phyloP scores from a whole-genome alignment of 768 basidiomycete genomes.

The Tulasnella sp. region DNA sequence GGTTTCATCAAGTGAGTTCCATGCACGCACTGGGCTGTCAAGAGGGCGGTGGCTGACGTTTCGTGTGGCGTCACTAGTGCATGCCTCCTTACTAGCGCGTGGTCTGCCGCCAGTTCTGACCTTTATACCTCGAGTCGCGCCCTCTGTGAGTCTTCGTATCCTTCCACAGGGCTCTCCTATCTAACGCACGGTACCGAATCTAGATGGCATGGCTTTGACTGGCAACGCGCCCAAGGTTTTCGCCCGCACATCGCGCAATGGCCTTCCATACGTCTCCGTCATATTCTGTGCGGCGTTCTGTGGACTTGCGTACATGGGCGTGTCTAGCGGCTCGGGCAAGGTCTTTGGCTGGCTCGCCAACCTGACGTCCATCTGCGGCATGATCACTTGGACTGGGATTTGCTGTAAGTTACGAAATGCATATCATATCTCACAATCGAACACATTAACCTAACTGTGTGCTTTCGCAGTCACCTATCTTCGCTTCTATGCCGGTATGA shows the following conservation, averaged over 20 bases:
- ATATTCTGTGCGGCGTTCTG: constrained; percentile 65
- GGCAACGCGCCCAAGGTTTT: constrained; percentile 85
- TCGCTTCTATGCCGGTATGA: constrained; percentile 81
- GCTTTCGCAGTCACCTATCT: constrained; percentile 54
- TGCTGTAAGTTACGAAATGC: constrained; percentile 33
- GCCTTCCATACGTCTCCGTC: constrained; percentile 74
- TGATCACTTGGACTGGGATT: constrained; percentile 82
- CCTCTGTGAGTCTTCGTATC: constrained; percentile 54
- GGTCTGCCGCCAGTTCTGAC: constrained; percentile 88
- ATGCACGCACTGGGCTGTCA: not conserved
- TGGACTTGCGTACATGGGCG: constrained; percentile 76
- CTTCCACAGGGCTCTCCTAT: not conserved
- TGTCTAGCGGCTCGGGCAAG: constrained; percentile 50
- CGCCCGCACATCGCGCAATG: constrained; percentile 59
- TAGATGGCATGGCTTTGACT: constrained; percentile 73
- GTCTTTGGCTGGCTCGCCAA: constrained; percentile 64
- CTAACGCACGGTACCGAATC: not conserved
- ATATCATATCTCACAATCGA: not conserved
- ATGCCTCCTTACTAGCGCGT: constrained; percentile 75
- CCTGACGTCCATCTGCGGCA: constrained; percentile 56
- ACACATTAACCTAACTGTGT: not conserved
- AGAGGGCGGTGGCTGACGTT: not conserved
- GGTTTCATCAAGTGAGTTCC: constrained; percentile 50
- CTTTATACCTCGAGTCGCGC: constrained; percentile 75
- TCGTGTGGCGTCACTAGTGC: constrained; percentile 36